Conservation (phyloP, 768 basidiomycete genomes). For the Kwoniella sp. region DNA sequence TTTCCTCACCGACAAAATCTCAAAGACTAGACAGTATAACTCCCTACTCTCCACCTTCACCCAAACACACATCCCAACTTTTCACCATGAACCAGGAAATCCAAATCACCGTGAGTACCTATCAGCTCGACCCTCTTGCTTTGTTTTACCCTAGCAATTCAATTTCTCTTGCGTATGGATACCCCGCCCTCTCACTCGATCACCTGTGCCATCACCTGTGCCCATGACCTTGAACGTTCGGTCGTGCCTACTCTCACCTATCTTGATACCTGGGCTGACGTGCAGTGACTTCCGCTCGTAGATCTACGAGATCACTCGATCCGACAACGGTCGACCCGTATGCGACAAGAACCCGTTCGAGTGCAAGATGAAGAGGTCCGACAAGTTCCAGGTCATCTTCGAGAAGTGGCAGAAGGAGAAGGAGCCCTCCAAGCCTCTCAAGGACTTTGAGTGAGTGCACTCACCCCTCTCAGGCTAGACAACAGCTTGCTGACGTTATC, state of each 20-base stretch:
- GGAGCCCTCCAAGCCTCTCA: conserved; percentile 15
- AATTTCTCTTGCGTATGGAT: too few relatives aligned
- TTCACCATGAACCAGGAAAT: conserved; percentile 16
- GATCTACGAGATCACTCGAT: conserved; percentile 21
- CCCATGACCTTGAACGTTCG: too few relatives aligned
- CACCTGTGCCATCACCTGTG: too few relatives aligned
- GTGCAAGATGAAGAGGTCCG: conserved; percentile 13
- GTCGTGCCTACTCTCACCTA: too few relatives aligned
- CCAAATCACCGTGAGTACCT: conserved; percentile 16
- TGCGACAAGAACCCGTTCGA: conserved; percentile 14
- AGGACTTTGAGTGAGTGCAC: conserved; percentile 17
- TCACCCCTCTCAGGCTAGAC: background rate
- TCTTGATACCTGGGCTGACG: too few relatives aligned
- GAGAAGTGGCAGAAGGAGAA: conserved; percentile 18
- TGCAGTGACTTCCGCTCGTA: background rate
- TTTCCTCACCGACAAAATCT: conserved; percentile 20
- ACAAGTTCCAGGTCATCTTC: conserved; percentile 23
- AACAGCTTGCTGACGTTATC: conserved; percentile 3
- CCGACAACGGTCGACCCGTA: conserved; percentile 17
- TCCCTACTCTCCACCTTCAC: background rate
- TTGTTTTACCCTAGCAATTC: background rate
- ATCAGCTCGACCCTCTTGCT: background rate
- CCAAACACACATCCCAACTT: conserved; percentile 3
- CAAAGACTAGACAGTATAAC: background rate
- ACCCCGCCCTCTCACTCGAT: too few relatives aligned